Percentiles rank a stretch among this genome's conserved stretches.
Conservation (phyloP, 163 green algal species). For the Picocystis sp. region DNA sequence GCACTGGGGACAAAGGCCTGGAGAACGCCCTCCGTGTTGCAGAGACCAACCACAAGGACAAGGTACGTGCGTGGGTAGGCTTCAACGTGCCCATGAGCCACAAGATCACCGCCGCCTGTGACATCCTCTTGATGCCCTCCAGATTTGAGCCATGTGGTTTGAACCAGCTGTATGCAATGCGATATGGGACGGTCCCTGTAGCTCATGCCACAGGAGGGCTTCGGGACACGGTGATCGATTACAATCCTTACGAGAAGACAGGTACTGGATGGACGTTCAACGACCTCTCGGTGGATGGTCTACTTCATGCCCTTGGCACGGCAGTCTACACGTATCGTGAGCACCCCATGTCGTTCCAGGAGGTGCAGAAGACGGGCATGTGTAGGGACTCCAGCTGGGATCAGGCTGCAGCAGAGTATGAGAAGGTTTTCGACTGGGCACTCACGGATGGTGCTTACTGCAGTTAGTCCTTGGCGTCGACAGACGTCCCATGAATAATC, state of each 20-base stretch:
- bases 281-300: conserved; percentile 29
- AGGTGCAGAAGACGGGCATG: conserved; percentile 59
- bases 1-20: conserved; percentile 66
- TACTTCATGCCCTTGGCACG: conserved; percentile 46
- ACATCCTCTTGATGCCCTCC: conserved; percentile 82
- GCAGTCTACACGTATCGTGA: conserved; percentile 67
- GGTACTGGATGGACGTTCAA: conserved; percentile 77
- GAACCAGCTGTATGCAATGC: conserved; percentile 82
- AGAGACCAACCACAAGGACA: conserved; percentile 37
- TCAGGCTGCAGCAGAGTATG: conserved; percentile 68
- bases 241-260: conserved; percentile 49
- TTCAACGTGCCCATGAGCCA: conserved; percentile 81
- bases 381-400: conserved; percentile 56
- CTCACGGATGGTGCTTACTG: too few relatives aligned
- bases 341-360: conserved; percentile 42
- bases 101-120: conserved; percentile 70
- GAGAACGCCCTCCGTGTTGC: conserved; percentile 62
- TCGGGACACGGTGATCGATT: conserved; percentile 70
- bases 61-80: conserved; percentile 63
- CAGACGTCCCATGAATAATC: too few relatives aligned
- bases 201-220: conserved; percentile 78
- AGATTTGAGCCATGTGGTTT: conserved; percentile 69
- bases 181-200: conserved; percentile 50
- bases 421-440: conserved; percentile 39
- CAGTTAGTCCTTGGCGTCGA: too few relatives aligned